Percentiles rank a stretch among this genome's conserved stretches.
phyloP scores from a whole-genome alignment of 305 asterid genomes.

The Andrographis paniculata region DNA sequence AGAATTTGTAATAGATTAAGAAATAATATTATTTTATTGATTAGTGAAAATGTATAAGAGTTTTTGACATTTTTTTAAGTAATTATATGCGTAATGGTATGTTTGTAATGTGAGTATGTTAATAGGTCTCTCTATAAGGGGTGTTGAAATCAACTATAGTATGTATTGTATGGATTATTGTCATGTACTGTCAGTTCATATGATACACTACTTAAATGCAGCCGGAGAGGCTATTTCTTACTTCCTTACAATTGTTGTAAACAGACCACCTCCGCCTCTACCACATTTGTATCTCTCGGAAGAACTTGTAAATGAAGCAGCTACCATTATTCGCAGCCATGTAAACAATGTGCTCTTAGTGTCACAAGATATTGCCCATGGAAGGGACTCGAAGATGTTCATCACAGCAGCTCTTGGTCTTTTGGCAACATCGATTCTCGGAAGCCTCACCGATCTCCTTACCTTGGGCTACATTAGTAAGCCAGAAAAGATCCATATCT shows the following conservation, averaged over 20 bases:
- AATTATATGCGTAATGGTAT: too few relatives aligned
- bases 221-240: too few relatives aligned
- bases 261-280: conserved; percentile 80
- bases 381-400: conserved; percentile 53
- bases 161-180: too few relatives aligned
- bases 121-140: too few relatives aligned
- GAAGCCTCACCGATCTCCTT: conserved; percentile 45
- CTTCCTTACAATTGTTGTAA: conserved; percentile 14
- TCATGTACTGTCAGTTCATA: too few relatives aligned
- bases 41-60: too few relatives aligned
- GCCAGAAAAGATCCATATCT: conserved; percentile 18
- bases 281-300: conserved; percentile 70
- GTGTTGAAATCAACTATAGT: too few relatives aligned
- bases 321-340: conserved; percentile 31
- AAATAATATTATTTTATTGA: too few relatives aligned
- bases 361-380: conserved; percentile 55
- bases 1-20: too few relatives aligned
- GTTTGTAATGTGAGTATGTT: too few relatives aligned
- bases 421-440: conserved; percentile 31
- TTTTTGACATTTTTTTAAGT: too few relatives aligned
- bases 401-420: conserved; percentile 43
- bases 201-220: too few relatives aligned
- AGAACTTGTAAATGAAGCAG: conserved; percentile 48
- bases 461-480: conserved; percentile 55
- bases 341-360: conserved; percentile 38